These are phyloP conservation scores for Inga laurina DNA, from an alignment of 306 rosid species.

Conservation along the genomic window DNA sequence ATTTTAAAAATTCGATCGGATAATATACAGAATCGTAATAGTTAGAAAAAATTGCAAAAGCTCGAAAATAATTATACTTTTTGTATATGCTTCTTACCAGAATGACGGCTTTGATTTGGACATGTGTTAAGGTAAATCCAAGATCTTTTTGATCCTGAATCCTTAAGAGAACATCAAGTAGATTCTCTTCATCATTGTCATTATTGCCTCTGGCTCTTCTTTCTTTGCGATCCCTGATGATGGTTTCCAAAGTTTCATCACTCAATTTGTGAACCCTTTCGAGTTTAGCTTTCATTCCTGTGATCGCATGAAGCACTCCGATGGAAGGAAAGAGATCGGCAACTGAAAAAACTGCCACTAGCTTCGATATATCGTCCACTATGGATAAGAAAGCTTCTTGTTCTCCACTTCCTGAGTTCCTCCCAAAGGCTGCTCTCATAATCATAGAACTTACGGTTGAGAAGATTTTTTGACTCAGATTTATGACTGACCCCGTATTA, in stretches of 20 bases:
- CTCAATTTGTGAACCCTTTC: neutral
- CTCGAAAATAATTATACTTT: too few species aligned
- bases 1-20: too few species aligned
- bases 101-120: neutral
- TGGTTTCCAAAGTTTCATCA: neutral
- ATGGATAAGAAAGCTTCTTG: neutral
- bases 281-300: neutral
- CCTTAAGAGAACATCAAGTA: neutral
- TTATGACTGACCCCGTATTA: neutral
- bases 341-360: neutral
- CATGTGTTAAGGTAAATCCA: neutral
- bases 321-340: conserved; percentile 23
- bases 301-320: neutral
- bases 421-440: neutral
- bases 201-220: neutral
- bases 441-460: too few species aligned
- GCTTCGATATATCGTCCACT: neutral
- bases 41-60: too few species aligned
- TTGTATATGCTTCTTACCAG: neutral
- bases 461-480: neutral
- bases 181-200: neutral
- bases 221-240: conserved; percentile 8
- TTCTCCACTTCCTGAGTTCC: neutral
- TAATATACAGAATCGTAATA: too few species aligned
- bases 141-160: neutral